Conservation (phyloP, 805 yeast species). For the Pichia exigua region DNA sequence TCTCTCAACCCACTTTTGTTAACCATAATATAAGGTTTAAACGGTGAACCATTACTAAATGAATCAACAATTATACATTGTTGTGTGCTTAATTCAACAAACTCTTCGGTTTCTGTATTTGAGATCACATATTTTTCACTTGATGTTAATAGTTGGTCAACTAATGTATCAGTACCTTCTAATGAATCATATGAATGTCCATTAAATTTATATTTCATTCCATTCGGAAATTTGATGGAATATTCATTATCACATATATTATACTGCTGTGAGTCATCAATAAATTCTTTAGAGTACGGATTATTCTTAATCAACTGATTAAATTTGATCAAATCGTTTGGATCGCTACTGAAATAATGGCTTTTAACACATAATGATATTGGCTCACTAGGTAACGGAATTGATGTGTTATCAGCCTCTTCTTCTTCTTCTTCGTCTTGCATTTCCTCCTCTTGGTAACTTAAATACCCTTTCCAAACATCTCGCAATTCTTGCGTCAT, state of each 20-base stretch:
- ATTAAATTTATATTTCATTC: constrained; percentile 1
- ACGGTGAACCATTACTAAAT: constrained; percentile 13
- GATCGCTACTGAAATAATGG: neutral
- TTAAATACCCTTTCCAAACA: neutral
- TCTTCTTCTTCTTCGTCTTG: neutral
- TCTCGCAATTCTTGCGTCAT: neutral
- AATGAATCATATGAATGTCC: constrained; percentile 14
- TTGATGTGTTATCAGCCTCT: neutral
- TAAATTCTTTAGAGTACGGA: neutral
- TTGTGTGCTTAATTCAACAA: constrained; percentile 26
- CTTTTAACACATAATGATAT: neutral
- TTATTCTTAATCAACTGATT: neutral
- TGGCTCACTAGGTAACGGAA: neutral
- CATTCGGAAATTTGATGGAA: constrained; percentile 2
- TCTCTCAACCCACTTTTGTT: constrained; percentile 29
- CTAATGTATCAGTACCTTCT: constrained; percentile 14
- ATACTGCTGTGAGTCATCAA: neutral
- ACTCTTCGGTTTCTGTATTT: constrained; percentile 12
- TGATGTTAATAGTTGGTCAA: constrained; percentile 26
- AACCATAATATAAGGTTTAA: constrained; percentile 32
- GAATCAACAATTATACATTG: constrained; percentile 37
- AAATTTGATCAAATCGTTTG: neutral
- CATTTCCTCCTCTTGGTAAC: neutral
- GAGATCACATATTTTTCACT: constrained; percentile 20
- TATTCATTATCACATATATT: neutral